phyloP scores from a whole-genome alignment of 805 yeast genomes.

The Ogataea paradorogensis region DNA sequence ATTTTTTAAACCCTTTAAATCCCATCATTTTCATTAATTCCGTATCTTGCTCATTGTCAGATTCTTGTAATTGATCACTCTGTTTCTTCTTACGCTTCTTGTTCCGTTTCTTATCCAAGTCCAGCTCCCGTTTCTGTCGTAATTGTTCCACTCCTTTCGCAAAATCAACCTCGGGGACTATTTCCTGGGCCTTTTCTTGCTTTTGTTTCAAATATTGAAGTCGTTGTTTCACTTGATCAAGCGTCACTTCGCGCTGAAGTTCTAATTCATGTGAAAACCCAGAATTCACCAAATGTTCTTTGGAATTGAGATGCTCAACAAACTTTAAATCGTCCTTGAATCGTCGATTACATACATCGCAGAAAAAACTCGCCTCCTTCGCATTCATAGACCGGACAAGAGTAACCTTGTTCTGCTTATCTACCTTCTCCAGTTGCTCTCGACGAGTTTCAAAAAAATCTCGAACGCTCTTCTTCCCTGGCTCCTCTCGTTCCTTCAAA shows the following conservation, averaged over 20 bases:
- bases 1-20: conserved; percentile 32
- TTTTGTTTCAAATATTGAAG: conserved; percentile 34
- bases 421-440: conserved; percentile 25
- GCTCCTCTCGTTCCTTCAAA: conserved; percentile 13
- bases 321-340: conserved; percentile 80
- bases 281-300: conserved; percentile 54
- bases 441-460: conserved; percentile 24
- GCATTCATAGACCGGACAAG: conserved; percentile 26
- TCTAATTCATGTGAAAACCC: conserved; percentile 26
- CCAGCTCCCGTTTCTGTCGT: conserved; percentile 37
- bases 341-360: conserved; percentile 75
- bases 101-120: conserved; percentile 29
- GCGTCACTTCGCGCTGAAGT: conserved; percentile 39
- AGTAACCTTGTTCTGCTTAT: conserved; percentile 21
- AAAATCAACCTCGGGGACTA: conserved; percentile 31
- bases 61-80: conserved; percentile 15
- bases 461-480: conserved; percentile 13
- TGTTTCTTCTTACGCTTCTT: conserved; percentile 25
- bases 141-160: conserved; percentile 41
- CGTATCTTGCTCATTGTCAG: conserved; percentile 17
- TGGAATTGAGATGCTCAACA: conserved; percentile 79
- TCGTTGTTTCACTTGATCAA: conserved; percentile 45
- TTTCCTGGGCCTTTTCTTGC: conserved; percentile 25
- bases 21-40: conserved; percentile 52
- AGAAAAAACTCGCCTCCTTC: conserved; percentile 76